These are phyloP conservation scores for Polyplosphaeria fusca DNA, from an alignment of 495 filamentous ascomycete species.

Conservation along the genomic window DNA sequence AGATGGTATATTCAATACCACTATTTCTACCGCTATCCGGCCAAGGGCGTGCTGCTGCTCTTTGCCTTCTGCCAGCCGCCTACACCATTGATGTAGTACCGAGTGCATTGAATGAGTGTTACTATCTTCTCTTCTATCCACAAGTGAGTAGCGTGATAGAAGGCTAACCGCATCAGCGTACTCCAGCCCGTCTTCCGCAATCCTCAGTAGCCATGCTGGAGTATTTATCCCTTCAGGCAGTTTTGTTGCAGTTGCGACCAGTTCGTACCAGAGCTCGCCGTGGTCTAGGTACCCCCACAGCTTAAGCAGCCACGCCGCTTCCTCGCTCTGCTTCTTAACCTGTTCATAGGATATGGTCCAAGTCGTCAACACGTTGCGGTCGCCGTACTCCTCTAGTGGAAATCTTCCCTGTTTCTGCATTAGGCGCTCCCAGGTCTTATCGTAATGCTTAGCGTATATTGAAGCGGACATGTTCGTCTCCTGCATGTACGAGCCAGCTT, in stretches of 20 bases:
- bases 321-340: conserved; percentile 3
- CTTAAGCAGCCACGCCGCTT: conserved; percentile 24
- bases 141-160: conserved; percentile 12
- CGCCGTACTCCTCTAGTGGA: conserved; percentile 21
- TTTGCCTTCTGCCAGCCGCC: conserved; percentile 10
- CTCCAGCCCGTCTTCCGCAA: conserved; percentile 10
- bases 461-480: conserved; percentile 2
- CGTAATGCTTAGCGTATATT: conserved; percentile 18
- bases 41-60: conserved; percentile 11
- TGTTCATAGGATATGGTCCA: conserved; percentile 28
- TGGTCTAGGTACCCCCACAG: conserved; percentile 32
- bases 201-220: conserved; percentile 2
- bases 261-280: conserved; percentile 24
- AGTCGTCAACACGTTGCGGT: conserved; percentile 27
- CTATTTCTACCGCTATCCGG: conserved; percentile 7
- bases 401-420: conserved; percentile 3
- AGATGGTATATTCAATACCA: conserved; percentile 6
- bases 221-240: conserved; percentile 3
- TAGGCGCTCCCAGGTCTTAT: conserved; percentile 18
- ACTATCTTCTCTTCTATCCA: conserved; percentile 7
- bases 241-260: conserved; percentile 8
- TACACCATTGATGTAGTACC: conserved; percentile 11
- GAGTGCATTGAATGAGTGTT: conserved; percentile 11
- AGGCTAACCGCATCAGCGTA: not conserved
- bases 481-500: conserved; percentile 34